These are phyloP conservation scores for Pseudogymnoascus sp. DNA, from an alignment of 2,329 filamentous ascomycete genomes.

Conservation along the genomic window DNA sequence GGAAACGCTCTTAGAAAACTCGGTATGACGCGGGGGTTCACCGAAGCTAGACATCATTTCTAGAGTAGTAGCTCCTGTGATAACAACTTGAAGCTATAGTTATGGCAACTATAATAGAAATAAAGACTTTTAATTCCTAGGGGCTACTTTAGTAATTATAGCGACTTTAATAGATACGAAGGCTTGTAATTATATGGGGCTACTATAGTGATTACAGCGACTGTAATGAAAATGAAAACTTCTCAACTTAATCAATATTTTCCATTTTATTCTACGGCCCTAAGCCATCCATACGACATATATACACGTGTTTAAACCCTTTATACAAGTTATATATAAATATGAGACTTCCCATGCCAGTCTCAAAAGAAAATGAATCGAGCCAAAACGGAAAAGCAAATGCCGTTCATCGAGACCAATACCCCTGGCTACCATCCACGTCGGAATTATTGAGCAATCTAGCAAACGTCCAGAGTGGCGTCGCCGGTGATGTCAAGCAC, in stretches of 20 bases:
- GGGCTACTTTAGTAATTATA: no score
- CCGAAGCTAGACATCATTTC: no score
- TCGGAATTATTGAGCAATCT: not conserved
- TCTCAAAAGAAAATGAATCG: not conserved
- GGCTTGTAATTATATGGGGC: no score
- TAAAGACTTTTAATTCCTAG: no score
- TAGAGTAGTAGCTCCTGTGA: no score
- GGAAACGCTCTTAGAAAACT: no score
- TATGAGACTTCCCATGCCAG: not conserved
- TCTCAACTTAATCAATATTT: not conserved
- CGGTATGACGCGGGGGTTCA: no score
- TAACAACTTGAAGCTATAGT: no score
- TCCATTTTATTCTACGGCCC: not conserved
- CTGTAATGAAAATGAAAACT: no score
- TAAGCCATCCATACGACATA: not conserved
- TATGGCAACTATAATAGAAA: no score
- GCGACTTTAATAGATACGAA: no score
- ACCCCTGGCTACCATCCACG: not conserved
- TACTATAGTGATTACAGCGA: no score
- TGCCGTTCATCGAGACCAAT: not conserved
- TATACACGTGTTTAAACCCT: not conserved
- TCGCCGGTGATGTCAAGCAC: constrained; percentile 42
- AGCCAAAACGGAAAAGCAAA: not conserved
- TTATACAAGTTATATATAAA: constrained; percentile 1
- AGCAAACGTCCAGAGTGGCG: constrained; percentile 36